Conservation (phyloP, 345 rosid species). For the Melastoma malabathricum region DNA sequence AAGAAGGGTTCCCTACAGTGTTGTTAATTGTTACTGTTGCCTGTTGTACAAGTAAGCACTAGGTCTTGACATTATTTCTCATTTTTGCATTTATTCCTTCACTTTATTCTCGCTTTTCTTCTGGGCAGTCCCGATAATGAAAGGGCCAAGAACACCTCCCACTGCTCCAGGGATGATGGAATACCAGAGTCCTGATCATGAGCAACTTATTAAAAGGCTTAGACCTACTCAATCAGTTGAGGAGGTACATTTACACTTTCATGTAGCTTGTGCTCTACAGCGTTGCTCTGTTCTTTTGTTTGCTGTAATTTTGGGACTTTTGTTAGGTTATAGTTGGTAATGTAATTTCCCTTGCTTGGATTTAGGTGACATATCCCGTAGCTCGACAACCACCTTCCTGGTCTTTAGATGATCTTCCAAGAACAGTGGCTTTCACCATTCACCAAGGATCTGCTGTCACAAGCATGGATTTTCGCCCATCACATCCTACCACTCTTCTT, state of each 20-base stretch:
- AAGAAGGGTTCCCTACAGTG: no score
- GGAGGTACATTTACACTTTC: constrained; percentile 35
- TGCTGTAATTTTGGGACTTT: not conserved
- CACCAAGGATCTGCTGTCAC: constrained; percentile 65
- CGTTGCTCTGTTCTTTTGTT: not conserved
- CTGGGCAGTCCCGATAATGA: constrained; percentile 40
- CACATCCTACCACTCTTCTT: constrained; percentile 52
- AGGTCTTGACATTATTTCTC: not conserved
- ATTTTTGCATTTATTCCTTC: not conserved
- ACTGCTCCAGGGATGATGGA: constrained; percentile 55
- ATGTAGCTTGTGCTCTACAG: not conserved
- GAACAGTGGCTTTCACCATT: constrained; percentile 48
- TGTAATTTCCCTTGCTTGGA: constrained; percentile 4
- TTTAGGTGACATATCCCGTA: constrained; percentile 59
- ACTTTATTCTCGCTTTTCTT: constrained; percentile 8
- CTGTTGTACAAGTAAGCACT: no score
- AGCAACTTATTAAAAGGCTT: constrained; percentile 64
- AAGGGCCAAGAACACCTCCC: constrained; percentile 72
- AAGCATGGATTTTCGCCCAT: constrained; percentile 92
- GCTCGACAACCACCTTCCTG: constrained; percentile 45
- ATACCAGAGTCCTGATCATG: constrained; percentile 74
- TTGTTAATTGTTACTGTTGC: no score
- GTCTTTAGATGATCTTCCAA: constrained; percentile 77
- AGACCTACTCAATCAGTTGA: constrained; percentile 65
- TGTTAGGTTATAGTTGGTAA: no score